Percentiles rank a stretch among this genome's conserved stretches.
These are phyloP conservation scores for Ganoderma boninense DNA, from an alignment of 1,284 basidiomycete genomes.

Conservation along the genomic window DNA sequence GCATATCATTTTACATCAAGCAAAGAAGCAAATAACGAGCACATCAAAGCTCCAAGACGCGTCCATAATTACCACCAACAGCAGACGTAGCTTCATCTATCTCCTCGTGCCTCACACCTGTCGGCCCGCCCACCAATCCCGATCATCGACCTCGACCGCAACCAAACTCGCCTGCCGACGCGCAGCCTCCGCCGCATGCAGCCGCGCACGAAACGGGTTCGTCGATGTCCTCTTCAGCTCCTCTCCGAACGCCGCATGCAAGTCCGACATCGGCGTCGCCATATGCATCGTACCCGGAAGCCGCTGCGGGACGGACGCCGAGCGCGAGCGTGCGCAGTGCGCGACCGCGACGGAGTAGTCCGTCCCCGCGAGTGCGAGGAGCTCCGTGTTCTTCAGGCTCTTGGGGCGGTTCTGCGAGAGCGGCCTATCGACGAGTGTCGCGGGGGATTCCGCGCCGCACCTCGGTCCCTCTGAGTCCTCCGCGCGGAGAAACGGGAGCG, in stretches of 20 bases:
- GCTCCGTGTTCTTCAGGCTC: not conserved
- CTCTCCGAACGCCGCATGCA: not conserved
- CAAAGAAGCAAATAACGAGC: not conserved
- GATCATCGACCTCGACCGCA: not conserved
- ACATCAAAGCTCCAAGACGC: not conserved
- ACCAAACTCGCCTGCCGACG: not conserved
- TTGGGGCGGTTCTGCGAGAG: not conserved
- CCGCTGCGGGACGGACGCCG: not conserved
- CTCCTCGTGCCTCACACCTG: not conserved
- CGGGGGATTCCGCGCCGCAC: not conserved
- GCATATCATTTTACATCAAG: not conserved
- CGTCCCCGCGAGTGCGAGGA: not conserved
- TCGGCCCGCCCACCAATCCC: not conserved
- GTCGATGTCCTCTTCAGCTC: conserved; percentile 1
- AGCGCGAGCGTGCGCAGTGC: not conserved
- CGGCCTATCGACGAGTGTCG: not conserved
- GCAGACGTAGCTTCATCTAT: not conserved
- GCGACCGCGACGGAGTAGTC: not conserved
- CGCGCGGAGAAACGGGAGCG: not conserved
- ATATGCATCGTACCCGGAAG: not conserved
- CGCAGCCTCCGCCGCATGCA: not conserved
- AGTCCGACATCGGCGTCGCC: not conserved
- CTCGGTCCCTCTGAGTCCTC: not conserved
- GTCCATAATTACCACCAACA: not conserved
- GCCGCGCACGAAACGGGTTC: not conserved